Evolutionary conservation across 2,329 filamentous ascomycete species (phyloP).

Genomic region (Diaporthe humulicola): DNA sequence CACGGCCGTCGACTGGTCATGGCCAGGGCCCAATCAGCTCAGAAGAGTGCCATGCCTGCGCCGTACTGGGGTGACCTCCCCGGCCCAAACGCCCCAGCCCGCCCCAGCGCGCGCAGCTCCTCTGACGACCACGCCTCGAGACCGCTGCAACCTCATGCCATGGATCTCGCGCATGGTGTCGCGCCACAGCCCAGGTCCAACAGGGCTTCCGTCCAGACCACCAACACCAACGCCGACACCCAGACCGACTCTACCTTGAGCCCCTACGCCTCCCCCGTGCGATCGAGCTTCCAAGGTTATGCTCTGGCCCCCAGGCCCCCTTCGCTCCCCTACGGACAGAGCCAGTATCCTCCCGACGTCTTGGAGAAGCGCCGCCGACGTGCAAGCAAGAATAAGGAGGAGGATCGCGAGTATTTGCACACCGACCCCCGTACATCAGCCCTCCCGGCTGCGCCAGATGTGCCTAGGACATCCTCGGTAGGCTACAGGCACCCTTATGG

Average conservation of each 20-base stretch:
- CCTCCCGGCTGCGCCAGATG: constrained; percentile 70
- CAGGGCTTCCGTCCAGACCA: constrained; percentile 68
- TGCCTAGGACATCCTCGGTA: constrained; percentile 69
- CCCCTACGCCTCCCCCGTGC: constrained; percentile 67
- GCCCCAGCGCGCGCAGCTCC: constrained; percentile 53
- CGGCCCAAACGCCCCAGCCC: constrained; percentile 56
- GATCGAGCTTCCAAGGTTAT: constrained; percentile 62
- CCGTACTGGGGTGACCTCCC: constrained; percentile 73
- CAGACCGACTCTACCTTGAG: constrained; percentile 71
- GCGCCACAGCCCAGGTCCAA: constrained; percentile 61
- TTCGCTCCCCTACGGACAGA: constrained; percentile 64
- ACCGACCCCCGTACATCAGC: constrained; percentile 47
- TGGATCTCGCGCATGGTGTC: constrained; percentile 47
- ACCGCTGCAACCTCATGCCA: constrained; percentile 50
- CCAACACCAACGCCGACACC: constrained; percentile 60
- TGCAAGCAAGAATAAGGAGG: constrained; percentile 57
- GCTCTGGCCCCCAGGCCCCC: constrained; percentile 71
- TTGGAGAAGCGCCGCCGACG: constrained; percentile 58
- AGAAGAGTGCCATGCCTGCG: constrained; percentile 57
- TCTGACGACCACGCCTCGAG: constrained; percentile 52
- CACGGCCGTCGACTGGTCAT: constrained; percentile 43
- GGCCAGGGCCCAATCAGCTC: constrained; percentile 41
- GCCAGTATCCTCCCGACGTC: constrained; percentile 58
- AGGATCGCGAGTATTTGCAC: constrained; percentile 53
- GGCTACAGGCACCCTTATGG: constrained; percentile 67